These are phyloP conservation scores for Euphorbia celastroides DNA, from an alignment of 441 rosid species.

Conservation along the genomic window DNA sequence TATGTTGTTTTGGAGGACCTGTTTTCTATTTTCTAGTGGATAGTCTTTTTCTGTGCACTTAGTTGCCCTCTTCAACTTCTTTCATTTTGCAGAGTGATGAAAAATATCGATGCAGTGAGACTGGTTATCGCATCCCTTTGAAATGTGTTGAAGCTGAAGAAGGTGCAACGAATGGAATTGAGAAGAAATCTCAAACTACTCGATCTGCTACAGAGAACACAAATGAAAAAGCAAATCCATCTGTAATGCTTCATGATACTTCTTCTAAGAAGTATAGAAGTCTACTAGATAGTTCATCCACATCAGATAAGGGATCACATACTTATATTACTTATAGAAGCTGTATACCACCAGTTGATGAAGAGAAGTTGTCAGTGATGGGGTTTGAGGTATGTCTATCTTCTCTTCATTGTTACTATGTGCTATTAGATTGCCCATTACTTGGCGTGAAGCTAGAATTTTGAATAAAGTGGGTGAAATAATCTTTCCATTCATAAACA, in stretches of 20 bases:
- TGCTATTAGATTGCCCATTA: background rate
- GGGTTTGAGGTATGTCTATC: constrained; percentile 70
- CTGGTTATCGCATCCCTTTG: constrained; percentile 80
- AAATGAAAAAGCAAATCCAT: constrained; percentile 8
- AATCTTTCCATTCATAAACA: background rate
- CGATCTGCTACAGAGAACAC: constrained; percentile 35
- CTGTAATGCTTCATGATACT: constrained; percentile 18
- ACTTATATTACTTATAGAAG: constrained; percentile 74
- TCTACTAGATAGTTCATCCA: constrained; percentile 41
- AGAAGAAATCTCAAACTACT: constrained; percentile 32
- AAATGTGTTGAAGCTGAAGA: constrained; percentile 51
- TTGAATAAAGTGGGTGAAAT: background rate
- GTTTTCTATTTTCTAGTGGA: background rate
- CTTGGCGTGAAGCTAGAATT: background rate
- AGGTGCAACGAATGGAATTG: constrained; percentile 20
- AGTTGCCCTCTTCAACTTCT: background rate
- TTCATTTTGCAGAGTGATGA: constrained; percentile 47
- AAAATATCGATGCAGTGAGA: constrained; percentile 86
- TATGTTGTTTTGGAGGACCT: background rate
- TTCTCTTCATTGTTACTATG: constrained; percentile 4
- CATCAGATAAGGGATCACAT: constrained; percentile 30
- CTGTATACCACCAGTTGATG: constrained; percentile 60
- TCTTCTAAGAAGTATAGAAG: constrained; percentile 30
- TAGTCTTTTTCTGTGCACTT: background rate
- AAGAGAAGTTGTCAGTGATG: constrained; percentile 63